Evolutionary conservation across 441 rosid species (phyloP).

Genomic region (Metrosideros polymorpha): DNA sequence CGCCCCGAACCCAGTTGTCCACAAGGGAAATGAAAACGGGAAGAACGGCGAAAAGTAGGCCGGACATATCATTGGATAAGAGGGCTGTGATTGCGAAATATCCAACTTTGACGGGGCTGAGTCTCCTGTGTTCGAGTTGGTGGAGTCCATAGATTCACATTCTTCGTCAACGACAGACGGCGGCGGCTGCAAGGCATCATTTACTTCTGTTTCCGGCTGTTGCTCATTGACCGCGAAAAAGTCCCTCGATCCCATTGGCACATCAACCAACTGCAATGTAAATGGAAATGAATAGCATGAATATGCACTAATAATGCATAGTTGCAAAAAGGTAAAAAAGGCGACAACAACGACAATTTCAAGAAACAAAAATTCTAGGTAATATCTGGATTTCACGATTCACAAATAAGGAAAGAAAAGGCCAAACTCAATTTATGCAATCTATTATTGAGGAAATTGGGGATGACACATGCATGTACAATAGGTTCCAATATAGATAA

Average conservation of each 20-base stretch:
- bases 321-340: not conserved
- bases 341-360: not conserved
- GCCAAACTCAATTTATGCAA: not conserved
- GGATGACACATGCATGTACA: not conserved
- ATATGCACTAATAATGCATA: not conserved
- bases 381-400: not conserved
- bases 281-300: not conserved
- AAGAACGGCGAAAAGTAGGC: conserved; percentile 60
- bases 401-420: not conserved
- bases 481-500: not conserved
- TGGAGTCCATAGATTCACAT: conserved; percentile 89
- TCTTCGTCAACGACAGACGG: conserved; percentile 48
- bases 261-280: conserved; percentile 42
- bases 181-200: conserved; percentile 17
- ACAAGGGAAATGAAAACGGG: conserved; percentile 54
- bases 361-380: not conserved
- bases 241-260: conserved; percentile 47
- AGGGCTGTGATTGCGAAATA: conserved; percentile 18
- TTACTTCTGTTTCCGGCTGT: conserved; percentile 33
- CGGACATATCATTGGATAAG: conserved; percentile 63
- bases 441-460: not conserved
- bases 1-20: conserved; percentile 37
- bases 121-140: conserved; percentile 63
- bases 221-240: conserved; percentile 24
- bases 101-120: conserved; percentile 33